Percentiles rank a stretch among this genome's conserved stretches.
Evolutionary conservation across 1,284 basidiomycete species (phyloP).

Genomic region (Cutaneotrichosporon mucoides): DNA sequence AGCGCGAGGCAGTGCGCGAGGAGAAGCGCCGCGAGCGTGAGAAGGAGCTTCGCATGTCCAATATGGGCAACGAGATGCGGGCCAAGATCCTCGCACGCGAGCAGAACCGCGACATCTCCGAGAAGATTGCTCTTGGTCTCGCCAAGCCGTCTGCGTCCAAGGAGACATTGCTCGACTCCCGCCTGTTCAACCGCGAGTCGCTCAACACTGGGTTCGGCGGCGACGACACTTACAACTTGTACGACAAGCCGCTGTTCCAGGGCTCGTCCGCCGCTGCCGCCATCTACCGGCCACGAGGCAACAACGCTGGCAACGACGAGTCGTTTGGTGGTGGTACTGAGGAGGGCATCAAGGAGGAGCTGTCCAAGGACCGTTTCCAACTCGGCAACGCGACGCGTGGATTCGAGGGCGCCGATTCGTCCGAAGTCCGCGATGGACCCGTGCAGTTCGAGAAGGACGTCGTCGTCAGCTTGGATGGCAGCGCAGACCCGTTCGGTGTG

Average conservation of each 20-base stretch:
- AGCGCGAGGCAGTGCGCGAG: conserved; percentile 83
- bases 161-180: conserved; percentile 93
- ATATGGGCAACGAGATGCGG: conserved; percentile 96
- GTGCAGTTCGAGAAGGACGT: conserved; percentile 99
- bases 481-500: conserved; percentile 89
- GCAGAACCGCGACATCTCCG: conserved; percentile 97
- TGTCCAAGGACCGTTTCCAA: conserved; percentile 91
- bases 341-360: conserved; percentile 81
- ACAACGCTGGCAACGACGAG: conserved; percentile 73
- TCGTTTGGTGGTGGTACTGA: conserved; percentile 90
- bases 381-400: conserved; percentile 76
- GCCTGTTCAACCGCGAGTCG: conserved; percentile 94
- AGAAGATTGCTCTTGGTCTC: conserved; percentile 95
- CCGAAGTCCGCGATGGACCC: conserved; percentile 78
- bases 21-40: conserved; percentile 93
- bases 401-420: conserved; percentile 67
- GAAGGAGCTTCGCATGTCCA: conserved; percentile 96
- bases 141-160: conserved; percentile 94
- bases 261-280: conserved; percentile 93
- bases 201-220: conserved; percentile 76
- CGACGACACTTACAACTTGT: conserved; percentile 88
- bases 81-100: conserved; percentile 89
- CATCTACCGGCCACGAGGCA: conserved; percentile 89
- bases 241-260: conserved; percentile 92
- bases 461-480: conserved; percentile 44